Base-by-base conservation (phyloP, 371 early-diverging fungal genomes). In the Haplosporangium sp. region DNA sequence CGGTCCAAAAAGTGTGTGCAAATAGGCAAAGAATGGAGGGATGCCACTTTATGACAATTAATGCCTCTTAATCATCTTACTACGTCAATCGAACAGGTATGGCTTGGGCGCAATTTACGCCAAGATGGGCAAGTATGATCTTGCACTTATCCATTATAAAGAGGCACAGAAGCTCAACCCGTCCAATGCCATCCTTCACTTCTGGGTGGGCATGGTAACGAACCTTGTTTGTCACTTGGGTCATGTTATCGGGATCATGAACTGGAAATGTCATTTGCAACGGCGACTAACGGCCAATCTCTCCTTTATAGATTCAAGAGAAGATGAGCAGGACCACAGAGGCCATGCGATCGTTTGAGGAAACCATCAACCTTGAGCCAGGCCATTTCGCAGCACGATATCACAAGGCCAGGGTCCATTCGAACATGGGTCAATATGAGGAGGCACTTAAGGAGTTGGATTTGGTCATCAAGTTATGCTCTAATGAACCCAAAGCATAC, bases 61-160 rank as follows among this genome's bases (percentile, higher is more conserved):
- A 48, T n/a, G 2, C 16, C 20, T 40, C 38, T 38, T 43, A 47
- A 29, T 51, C 23, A 55, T 55, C 5, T 61, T 50, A 29, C 40
- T 23, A 5, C 59, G 45, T 23, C 11, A 21, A n/a, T 74, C 29
- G 9, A 40, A 16, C 76, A 90, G 94, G 91, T 93, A 89, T 64
- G 94, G 94, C 2, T 69, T 95, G 64, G 94, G 92, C 0, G 66
- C 76, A 55, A 70, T 90, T 29, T 91, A 86, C 62, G 74, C 82
- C 62, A 83, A 86, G n/a, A 86, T 89, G 62, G 93, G 91, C 41
- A 90, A 93, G 68, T 75, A 75, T 23, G 84, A 89, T 40, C 66
- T 86, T 29, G 90, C 94, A 0, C 89, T 89, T 58, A 86, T 85
- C 51, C 89, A 92, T 73, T 92, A 87, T 71, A 72, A 75, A 51